Percentiles rank a stretch among this genome's conserved stretches.
Conservation (phyloP, 495 filamentous ascomycete genomes). For the Aspergillus heteromorphus region DNA sequence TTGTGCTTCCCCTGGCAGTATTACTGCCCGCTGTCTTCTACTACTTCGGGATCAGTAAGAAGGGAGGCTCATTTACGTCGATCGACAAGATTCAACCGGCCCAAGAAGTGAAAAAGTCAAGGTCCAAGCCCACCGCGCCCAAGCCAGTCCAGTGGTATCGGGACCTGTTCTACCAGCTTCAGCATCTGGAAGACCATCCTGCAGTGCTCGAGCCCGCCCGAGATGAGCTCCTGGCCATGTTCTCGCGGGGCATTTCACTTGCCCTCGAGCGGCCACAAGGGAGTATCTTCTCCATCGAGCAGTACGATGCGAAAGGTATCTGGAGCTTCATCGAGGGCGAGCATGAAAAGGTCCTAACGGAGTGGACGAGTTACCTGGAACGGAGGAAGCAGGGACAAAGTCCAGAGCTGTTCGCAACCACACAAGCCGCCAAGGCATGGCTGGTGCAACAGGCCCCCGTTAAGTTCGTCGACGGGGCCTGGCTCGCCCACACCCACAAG, state of each 20-base stretch:
- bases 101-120: neutral
- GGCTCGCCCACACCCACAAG: neutral
- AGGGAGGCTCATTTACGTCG: too few relatives aligned
- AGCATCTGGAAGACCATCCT: neutral
- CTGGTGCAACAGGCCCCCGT: neutral
- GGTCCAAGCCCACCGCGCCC: neutral
- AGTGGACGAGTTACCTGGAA: neutral
- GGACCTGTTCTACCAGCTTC: neutral
- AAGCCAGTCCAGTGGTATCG: neutral
- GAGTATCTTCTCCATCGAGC: neutral
- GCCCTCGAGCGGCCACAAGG: neutral
- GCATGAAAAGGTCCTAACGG: neutral
- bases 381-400: neutral
- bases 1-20: too few relatives aligned
- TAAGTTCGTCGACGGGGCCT: neutral
- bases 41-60: too few relatives aligned
- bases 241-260: neutral
- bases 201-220: neutral
- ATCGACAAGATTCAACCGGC: too few relatives aligned
- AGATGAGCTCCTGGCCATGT: neutral
- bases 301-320: neutral
- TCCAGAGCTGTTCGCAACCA: neutral
- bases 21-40: too few relatives aligned
- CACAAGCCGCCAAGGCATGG: neutral
- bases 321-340: neutral